Conservation (phyloP, 176 grass and related monocot species). For the Oryza glumipatula region DNA sequence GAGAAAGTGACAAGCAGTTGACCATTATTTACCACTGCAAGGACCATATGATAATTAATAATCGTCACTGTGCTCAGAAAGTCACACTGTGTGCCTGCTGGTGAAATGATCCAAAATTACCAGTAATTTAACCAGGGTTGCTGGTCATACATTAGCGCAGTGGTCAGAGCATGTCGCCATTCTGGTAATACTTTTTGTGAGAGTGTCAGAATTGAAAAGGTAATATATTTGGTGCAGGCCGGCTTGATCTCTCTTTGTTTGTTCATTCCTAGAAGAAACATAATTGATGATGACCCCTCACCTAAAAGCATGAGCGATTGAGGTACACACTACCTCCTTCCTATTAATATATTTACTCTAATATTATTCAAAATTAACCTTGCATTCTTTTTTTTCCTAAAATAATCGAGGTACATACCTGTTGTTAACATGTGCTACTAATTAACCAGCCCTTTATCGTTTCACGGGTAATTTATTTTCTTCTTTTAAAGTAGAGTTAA, state of each 20-base stretch:
- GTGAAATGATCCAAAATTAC: neutral
- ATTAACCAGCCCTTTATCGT: neutral
- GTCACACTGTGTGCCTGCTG: neutral
- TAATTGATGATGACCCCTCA: slow-evolving; percentile 45
- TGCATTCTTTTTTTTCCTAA: neutral
- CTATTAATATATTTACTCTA: neutral
- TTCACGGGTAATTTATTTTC: neutral
- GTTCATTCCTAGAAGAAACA: slow-evolving; percentile 53
- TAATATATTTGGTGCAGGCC: slow-evolving; percentile 33
- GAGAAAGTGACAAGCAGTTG: slow-evolving; percentile 32
- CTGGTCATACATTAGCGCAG: neutral
- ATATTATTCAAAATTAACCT: neutral
- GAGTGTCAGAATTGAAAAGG: slow-evolving; percentile 5
- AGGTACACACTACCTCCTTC: neutral
- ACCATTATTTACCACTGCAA: neutral
- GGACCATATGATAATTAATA: neutral
- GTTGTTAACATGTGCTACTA: neutral
- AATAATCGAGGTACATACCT: neutral
- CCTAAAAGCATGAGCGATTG: slow-evolving; percentile 41
- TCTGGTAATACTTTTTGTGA: slow-evolving; percentile 1
- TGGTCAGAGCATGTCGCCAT: slow-evolving; percentile 27
- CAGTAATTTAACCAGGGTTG: neutral
- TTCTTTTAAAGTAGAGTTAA: neutral
- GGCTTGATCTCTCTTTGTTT: slow-evolving; percentile 35
- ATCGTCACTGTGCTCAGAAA: neutral